Evolutionary conservation across 169 alveolate genomes (phyloP), one percentile per base, ranked within the genome.

Genomic region (Cryptosporidium ryanae): DNA sequence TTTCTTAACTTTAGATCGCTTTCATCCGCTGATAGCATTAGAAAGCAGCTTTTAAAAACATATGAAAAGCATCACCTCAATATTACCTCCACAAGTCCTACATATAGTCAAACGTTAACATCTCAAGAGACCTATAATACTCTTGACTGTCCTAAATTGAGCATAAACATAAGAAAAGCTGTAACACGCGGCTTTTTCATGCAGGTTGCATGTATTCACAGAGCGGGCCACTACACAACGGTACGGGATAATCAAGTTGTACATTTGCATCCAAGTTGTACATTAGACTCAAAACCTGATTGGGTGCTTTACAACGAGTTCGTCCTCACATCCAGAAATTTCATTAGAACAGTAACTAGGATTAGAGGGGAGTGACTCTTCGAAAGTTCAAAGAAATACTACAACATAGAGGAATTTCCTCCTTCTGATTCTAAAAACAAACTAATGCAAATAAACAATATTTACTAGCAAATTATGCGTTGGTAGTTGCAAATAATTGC

Each of bases 231-330:
- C 68, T 98, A 96, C 92, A 89, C 95, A 84, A 97, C 99, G 1
- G 95, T 98, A 15, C 97, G 97, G 93, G 99, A 98, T 91, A 90
- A 93, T 68, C 98, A 98, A 91, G 94, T 93, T 31, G 99, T 98
- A 27, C 95, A 97, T n/a, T 90, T 98, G 44, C 99, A 98, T 92
- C 99, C 99, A 2, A 94, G 98, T 32, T 93, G 99, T 43, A 95
- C 96, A 21, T 90, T 98, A 65, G 96, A 95, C 65, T 94, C 96
- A 90, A 95, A 96, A 57, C 99, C 99, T 1, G 98, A 97, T 68
- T 97, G 98, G 99, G 98, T 96, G 18, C 31, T 97, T 25, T 97
- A 95, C 94, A 97, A 98, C 89, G 99, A 98, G 92, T 97, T 97
- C 84, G 99, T 98, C 52, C 91, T 98, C 57, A 98, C 99, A 6